Evolutionary conservation across 257 asterid genomes (phyloP).

Genomic region (Solanum clarkiae): DNA sequence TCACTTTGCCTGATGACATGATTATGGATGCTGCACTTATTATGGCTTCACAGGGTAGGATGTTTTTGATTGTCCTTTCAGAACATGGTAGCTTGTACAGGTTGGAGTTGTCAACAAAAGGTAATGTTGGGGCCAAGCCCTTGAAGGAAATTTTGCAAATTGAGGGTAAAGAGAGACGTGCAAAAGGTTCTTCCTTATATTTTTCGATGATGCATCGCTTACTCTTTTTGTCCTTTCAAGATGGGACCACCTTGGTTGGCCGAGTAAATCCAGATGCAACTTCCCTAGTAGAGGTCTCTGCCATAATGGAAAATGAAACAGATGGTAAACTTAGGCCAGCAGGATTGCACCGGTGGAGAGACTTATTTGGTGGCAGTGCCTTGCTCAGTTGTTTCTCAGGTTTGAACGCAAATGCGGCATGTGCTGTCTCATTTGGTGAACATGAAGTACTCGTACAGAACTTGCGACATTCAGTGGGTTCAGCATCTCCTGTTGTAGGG

Average conservation of each 20-base stretch:
- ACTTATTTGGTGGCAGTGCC: slow-evolving; percentile 64
- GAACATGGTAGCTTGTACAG: slow-evolving; percentile 78
- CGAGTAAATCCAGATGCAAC: slow-evolving; percentile 75
- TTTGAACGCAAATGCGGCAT: slow-evolving; percentile 63
- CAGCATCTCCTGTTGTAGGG: slow-evolving; percentile 89
- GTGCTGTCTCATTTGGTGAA: slow-evolving; percentile 75
- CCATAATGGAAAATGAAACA: slow-evolving; percentile 61
- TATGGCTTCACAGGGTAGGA: slow-evolving; percentile 71
- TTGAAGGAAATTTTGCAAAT: slow-evolving; percentile 68
- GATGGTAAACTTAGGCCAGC: slow-evolving; percentile 78
- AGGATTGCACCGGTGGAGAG: slow-evolving; percentile 93
- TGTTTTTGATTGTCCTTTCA: slow-evolving; percentile 67
- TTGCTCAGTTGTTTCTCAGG: slow-evolving; percentile 78
- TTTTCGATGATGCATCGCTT: slow-evolving; percentile 72
- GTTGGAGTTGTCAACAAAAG: slow-evolving; percentile 68
- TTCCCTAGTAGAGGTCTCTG: slow-evolving; percentile 56
- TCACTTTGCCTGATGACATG: slow-evolving; percentile 65
- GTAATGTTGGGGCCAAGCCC: slow-evolving; percentile 78
- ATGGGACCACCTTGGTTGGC: slow-evolving; percentile 80
- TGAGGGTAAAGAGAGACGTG: slow-evolving; percentile 44
- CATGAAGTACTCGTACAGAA: slow-evolving; percentile 70
- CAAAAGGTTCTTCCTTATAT: slow-evolving; percentile 70
- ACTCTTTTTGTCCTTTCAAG: slow-evolving; percentile 83
- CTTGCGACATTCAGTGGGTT: slow-evolving; percentile 72
- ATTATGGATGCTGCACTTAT: slow-evolving; percentile 75